These are phyloP conservation scores for Ceratocystis colombiana DNA, from an alignment of 2,329 filamentous ascomycete genomes.

Conservation along the genomic window DNA sequence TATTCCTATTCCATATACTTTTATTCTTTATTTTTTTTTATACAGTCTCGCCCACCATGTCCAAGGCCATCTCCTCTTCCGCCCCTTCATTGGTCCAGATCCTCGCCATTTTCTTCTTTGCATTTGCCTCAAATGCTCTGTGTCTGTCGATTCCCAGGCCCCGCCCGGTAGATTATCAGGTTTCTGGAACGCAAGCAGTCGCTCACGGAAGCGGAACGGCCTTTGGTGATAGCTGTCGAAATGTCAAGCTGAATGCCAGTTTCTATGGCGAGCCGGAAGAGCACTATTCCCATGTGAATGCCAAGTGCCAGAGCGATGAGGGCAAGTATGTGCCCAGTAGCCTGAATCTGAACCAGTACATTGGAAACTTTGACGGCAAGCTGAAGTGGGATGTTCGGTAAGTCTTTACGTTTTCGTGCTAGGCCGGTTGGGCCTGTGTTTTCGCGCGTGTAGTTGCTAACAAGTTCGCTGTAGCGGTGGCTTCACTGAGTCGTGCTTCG, in stretches of 20 bases:
- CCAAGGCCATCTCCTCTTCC: not conserved
- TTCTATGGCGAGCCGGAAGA: conserved; percentile 20
- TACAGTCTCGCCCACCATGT: not conserved
- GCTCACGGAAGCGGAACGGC: not conserved
- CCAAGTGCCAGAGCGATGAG: conserved; percentile 14
- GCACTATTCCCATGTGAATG: conserved; percentile 20
- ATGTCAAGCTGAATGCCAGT: conserved; percentile 14
- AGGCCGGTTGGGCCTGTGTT: not conserved
- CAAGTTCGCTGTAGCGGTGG: conserved; percentile 17
- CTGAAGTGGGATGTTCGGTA: conserved; percentile 23
- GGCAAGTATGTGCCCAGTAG: conserved; percentile 12
- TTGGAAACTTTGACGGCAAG: conserved; percentile 24
- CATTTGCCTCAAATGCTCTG: conserved; percentile 3
- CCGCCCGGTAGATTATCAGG: not conserved
- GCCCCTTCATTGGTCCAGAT: conserved; percentile 1
- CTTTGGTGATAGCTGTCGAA: conserved; percentile 19
- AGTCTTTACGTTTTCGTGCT: not conserved
- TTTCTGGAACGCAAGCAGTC: no score
- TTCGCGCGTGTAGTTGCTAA: not conserved
- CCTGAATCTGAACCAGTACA: conserved; percentile 15
- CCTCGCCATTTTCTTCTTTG: not conserved
- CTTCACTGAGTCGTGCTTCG: conserved; percentile 22
- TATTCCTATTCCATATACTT: not conserved
- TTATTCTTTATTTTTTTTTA: not conserved
- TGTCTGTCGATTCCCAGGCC: not conserved